phyloP scores from a whole-genome alignment of 129 eudicot genomes.

The Flaveria ramosissima region DNA sequence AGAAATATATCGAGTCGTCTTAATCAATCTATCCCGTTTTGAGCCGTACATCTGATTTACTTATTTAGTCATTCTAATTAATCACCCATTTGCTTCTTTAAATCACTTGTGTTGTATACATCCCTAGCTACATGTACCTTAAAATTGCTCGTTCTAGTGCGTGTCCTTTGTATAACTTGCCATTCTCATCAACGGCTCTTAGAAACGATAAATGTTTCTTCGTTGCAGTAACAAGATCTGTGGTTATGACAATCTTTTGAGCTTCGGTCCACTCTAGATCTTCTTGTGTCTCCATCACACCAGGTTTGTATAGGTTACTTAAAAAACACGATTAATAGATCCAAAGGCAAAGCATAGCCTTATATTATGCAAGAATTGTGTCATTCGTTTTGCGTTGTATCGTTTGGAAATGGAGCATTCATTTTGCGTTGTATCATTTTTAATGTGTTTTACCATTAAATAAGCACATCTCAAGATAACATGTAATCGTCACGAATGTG shows the following conservation, averaged over 20 bases:
- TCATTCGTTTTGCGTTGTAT: constrained; percentile 11
- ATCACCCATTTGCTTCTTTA: too few species aligned
- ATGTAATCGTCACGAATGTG: constrained; percentile 1
- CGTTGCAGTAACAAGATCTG: constrained; percentile 39
- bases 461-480: constrained; percentile 13
- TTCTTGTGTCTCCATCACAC: constrained; percentile 33
- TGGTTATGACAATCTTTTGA: constrained; percentile 41
- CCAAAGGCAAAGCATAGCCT: constrained; percentile 10
- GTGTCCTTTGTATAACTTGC: constrained; percentile 38
- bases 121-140: constrained; percentile 31
- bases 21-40: too few species aligned
- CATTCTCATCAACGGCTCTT: constrained; percentile 35
- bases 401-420: too few species aligned
- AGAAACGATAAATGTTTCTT: constrained; percentile 44
- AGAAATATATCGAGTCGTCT: too few species aligned
- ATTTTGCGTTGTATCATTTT: constrained; percentile 5
- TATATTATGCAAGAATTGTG: constrained; percentile 17
- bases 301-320: not conserved
- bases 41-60: too few species aligned
- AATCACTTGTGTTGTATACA: not conserved
- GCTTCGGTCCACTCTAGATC: constrained; percentile 51
- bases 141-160: constrained; percentile 39
- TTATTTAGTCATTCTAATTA: too few species aligned
- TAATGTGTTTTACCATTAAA: constrained; percentile 13
- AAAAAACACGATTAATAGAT: not conserved